These are phyloP conservation scores for Dillenia turbinata DNA, from an alignment of 164 flowering plant species.

Conservation along the genomic window DNA sequence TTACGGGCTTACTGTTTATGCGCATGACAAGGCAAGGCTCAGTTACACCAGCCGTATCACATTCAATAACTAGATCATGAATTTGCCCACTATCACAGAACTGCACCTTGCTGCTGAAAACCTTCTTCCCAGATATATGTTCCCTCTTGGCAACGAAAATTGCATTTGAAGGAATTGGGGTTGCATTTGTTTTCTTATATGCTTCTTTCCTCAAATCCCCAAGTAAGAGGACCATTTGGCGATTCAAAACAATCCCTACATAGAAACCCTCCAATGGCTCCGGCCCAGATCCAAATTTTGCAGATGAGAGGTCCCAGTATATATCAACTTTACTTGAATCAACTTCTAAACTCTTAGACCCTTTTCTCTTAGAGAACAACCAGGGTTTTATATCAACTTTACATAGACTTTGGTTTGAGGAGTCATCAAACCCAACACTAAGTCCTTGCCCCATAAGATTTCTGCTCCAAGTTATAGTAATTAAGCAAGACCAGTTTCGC, in stretches of 20 bases:
- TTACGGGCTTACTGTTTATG: constrained; percentile 48
- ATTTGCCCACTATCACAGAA: constrained; percentile 53
- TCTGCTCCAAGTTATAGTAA: constrained; percentile 56
- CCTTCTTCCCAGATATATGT: constrained; percentile 64
- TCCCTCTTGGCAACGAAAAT: constrained; percentile 56
- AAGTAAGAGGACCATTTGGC: constrained; percentile 57
- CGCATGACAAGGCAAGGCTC: constrained; percentile 59
- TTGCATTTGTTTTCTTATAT: constrained; percentile 50
- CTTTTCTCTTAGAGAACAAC: constrained; percentile 68
- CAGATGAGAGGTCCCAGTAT: constrained; percentile 69
- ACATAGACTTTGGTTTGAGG: constrained; percentile 44
- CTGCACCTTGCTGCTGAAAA: constrained; percentile 52
- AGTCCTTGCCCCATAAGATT: constrained; percentile 61
- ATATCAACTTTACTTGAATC: constrained; percentile 50
- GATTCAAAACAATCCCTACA: constrained; percentile 45
- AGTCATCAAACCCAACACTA: constrained; percentile 50
- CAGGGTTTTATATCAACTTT: constrained; percentile 63
- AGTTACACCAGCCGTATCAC: constrained; percentile 34
- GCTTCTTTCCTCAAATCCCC: constrained; percentile 84
- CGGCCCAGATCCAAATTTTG: constrained; percentile 76
- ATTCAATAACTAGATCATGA: constrained; percentile 62
- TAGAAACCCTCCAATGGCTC: constrained; percentile 70
- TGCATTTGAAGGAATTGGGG: constrained; percentile 29
- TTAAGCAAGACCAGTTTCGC: constrained; percentile 32
- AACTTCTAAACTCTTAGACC: constrained; percentile 59